Base-by-base conservation (phyloP, 345 rosid genomes). In the Arabis alpina region DNA sequence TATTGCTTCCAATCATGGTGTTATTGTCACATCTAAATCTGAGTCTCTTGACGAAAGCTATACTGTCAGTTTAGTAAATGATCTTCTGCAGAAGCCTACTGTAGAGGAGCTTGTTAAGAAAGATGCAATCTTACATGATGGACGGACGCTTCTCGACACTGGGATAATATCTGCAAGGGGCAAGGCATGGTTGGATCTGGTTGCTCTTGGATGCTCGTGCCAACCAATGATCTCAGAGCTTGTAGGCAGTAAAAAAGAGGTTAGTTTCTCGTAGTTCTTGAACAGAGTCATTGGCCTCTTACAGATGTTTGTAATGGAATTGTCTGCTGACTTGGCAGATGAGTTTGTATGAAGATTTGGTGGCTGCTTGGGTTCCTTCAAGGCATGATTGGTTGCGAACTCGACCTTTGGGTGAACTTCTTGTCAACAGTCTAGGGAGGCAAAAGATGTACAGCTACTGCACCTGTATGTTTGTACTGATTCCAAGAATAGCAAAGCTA, bases 341-440 rank as follows among this genome's bases (percentile, higher is more conserved):
- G 92, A 94, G 95, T 84, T 88, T 94, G 75, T 94, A 94, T 79
- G 99, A 94, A 81, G 99, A 94, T 82, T 78, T 94, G 79, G 96
- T 88, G 44, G 99, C 95, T 27, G 96, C 96, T 66, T 94, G 99
- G 99, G 99, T 94, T 30, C 97, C 97, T 7, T 82, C 83, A 61
- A 88, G 89, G 82, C 97, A 94, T 83, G 90, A 82, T 53, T 91
- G 99, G 97, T 79, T 94, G 61, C 72, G 70, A 59, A 68, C 57
- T 64, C 87, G 90, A 24, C 93, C 95, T 56, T 47, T 85, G 71
- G 96, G 99, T 39, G 75, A 88, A 72, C 86, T 82, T 76, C 81
- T 94, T 43, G 81, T 91, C 45, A 65, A 79, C 77, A 84, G 73
- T 73, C 81, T 94, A 78, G 99, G 99, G 68, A 82, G 79, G 73